These are phyloP conservation scores for Euptelea pleiosperma DNA, from an alignment of 164 flowering plant species.

Conservation along the genomic window DNA sequence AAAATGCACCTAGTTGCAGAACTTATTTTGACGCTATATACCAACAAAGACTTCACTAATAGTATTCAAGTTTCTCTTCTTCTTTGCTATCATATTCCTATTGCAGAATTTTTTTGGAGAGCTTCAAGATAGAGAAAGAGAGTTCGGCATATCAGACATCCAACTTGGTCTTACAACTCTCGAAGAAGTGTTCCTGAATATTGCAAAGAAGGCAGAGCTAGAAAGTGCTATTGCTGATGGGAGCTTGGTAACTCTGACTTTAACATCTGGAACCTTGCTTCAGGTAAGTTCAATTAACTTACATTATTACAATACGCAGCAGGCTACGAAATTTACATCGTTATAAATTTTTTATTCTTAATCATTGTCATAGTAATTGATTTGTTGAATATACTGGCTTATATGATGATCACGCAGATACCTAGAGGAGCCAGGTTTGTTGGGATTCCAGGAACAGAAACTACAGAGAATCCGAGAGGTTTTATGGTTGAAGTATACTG, in stretches of 20 bases:
- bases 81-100: background rate
- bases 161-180: constrained; percentile 91
- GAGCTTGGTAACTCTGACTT: constrained; percentile 48
- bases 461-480: constrained; percentile 67
- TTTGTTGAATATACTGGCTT: background rate
- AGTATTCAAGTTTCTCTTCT: background rate
- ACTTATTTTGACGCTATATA: background rate
- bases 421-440: constrained; percentile 81
- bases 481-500: constrained; percentile 86
- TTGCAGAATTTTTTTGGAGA: constrained; percentile 56
- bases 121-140: constrained; percentile 74
- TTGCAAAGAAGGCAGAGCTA: constrained; percentile 84
- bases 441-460: constrained; percentile 76
- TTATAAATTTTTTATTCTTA: no score
- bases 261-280: constrained; percentile 58
- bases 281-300: constrained; percentile 37
- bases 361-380: background rate
- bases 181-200: constrained; percentile 95
- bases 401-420: constrained; percentile 40
- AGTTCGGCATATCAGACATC: constrained; percentile 82
- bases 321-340: no score
- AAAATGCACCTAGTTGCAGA: no score
- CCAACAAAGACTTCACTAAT: background rate
- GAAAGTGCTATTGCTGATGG: constrained; percentile 85
- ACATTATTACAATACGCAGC: background rate